A percentile compares a stretch with the other conserved stretches of the same genome.
These are phyloP conservation scores for Fusarium sp. DNA, from an alignment of 2,329 filamentous ascomycete genomes.

Conservation along the genomic window DNA sequence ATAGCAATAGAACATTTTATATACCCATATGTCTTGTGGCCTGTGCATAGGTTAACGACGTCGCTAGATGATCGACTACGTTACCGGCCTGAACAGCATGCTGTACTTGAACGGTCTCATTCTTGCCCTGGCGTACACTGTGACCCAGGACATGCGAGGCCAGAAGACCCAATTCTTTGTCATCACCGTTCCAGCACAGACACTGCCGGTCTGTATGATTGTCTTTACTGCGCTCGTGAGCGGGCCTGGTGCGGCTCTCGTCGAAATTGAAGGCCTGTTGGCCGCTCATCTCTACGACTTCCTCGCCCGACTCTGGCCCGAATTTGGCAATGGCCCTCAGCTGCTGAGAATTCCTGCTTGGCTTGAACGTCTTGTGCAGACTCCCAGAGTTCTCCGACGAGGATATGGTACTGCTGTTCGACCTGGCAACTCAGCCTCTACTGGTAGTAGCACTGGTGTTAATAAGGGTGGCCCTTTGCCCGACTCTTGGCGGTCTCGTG, in stretches of 20 bases:
- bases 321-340: slow-evolving; percentile 86
- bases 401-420: slow-evolving; percentile 69
- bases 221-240: slow-evolving; percentile 76
- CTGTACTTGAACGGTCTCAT: slow-evolving; percentile 75
- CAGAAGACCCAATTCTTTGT: slow-evolving; percentile 83
- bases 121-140: slow-evolving; percentile 85
- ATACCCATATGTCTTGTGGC: slow-evolving; percentile 20
- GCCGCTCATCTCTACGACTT: slow-evolving; percentile 94
- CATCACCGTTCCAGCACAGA: slow-evolving; percentile 83
- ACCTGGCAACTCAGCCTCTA: slow-evolving; percentile 47
- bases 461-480: slow-evolving; percentile 64
- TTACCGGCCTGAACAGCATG: slow-evolving; percentile 49
- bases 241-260: slow-evolving; percentile 66
- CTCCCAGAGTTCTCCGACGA: slow-evolving; percentile 41
- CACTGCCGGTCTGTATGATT: slow-evolving; percentile 84
- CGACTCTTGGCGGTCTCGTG: slow-evolving; percentile 73
- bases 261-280: slow-evolving; percentile 81
- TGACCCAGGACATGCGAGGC: slow-evolving; percentile 85
- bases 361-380: slow-evolving; percentile 74
- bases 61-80: slow-evolving; percentile 51
- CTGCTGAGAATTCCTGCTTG: slow-evolving; percentile 79
- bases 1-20: slow-evolving; percentile 39
- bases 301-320: slow-evolving; percentile 86
- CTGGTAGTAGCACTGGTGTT: slow-evolving; percentile 58
- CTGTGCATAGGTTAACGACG: slow-evolving; percentile 42